Conservation (phyloP, 768 basidiomycete genomes). For the Dioszegia crocea region DNA sequence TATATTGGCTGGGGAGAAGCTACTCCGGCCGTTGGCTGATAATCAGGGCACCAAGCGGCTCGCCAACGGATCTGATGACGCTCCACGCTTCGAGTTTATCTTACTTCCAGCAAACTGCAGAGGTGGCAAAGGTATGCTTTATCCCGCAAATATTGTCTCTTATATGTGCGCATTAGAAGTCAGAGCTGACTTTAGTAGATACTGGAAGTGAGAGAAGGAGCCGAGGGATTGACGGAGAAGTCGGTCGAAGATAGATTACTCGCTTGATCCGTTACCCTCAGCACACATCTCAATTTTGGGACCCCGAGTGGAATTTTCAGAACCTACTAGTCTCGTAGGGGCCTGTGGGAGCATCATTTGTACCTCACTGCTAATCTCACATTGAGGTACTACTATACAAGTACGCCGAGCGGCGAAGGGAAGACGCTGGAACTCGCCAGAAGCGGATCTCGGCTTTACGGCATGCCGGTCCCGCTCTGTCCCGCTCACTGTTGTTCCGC, state of each 20-base stretch:
- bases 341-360: too few relatives aligned
- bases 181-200: slow-evolving; percentile 50
- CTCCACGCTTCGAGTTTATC: slow-evolving; percentile 74
- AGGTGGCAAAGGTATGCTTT: slow-evolving; percentile 49
- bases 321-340: too few relatives aligned
- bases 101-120: slow-evolving; percentile 70
- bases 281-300: too few relatives aligned
- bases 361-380: too few relatives aligned
- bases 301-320: too few relatives aligned
- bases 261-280: neutral
- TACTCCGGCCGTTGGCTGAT: neutral
- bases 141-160: neutral
- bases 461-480: too few relatives aligned
- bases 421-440: too few relatives aligned
- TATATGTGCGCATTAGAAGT: neutral
- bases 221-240: slow-evolving; percentile 73
- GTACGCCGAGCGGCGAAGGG: too few relatives aligned
- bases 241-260: slow-evolving; percentile 62
- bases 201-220: slow-evolving; percentile 74
- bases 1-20: neutral
- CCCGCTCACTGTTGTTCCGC: too few relatives aligned
- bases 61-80: slow-evolving; percentile 70
- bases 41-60: slow-evolving; percentile 62
- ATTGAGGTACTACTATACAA: too few relatives aligned
- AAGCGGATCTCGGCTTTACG: too few relatives aligned